A percentile compares a stretch with the other conserved stretches of the same genome.
Conservation (phyloP, 1,284 basidiomycete species). For the Puccinia horiana region DNA sequence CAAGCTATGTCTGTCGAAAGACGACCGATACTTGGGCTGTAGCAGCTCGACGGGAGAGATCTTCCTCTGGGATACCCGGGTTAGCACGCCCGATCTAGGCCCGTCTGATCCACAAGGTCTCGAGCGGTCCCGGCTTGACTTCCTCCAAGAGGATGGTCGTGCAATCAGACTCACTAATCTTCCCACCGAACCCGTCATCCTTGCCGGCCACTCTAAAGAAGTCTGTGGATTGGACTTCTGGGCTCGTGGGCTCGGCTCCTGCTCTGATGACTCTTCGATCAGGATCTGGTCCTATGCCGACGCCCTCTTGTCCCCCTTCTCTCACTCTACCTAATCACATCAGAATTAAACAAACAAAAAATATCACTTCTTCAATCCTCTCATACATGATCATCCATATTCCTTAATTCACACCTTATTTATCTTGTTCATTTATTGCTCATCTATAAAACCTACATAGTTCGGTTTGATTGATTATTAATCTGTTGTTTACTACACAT, state of each 20-base stretch:
- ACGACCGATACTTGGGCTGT: constrained; percentile 21
- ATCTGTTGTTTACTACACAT: no score
- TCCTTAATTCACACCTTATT: no score
- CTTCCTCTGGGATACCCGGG: constrained; percentile 20
- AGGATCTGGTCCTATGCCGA: constrained; percentile 21
- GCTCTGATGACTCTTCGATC: constrained; percentile 34
- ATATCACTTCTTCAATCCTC: not conserved
- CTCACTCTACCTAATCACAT: not conserved
- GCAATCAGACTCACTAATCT: not conserved
- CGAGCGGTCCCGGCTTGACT: not conserved
- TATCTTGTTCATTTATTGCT: not conserved
- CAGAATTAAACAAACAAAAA: not conserved
- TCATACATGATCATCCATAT: not conserved
- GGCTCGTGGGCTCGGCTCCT: constrained; percentile 10
- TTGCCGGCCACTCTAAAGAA: constrained; percentile 1
- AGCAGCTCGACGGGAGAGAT: constrained; percentile 29
- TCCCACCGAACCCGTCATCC: not conserved
- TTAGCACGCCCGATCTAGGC: not conserved
- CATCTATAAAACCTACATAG: not conserved
- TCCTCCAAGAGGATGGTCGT: not conserved
- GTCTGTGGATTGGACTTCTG: constrained; percentile 38
- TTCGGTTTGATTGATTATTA: not conserved
- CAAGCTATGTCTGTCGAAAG: not conserved
- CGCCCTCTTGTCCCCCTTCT: not conserved
- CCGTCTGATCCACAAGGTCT: not conserved